Evolutionary conservation across 106 monocot genomes (phyloP), one percentile per base, ranked within the genome.

Genomic region (Acanthochlamys bracteata): DNA sequence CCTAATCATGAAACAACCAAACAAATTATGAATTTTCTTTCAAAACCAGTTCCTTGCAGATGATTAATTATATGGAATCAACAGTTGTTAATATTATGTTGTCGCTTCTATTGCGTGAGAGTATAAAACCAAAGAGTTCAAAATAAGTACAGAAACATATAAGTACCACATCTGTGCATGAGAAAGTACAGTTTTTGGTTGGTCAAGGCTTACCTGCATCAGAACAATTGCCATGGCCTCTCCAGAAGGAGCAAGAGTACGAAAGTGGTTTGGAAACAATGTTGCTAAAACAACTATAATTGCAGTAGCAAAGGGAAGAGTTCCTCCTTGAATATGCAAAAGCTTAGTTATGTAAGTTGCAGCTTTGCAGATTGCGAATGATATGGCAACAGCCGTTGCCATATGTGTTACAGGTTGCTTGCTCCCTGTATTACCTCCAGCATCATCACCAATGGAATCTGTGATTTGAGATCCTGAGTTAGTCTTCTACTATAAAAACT

Each of bases 191-290:
- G 33, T 33, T 6, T 33, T 33, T 33, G 33, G 20, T 55, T 13
- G 1, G 55, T 14, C 45, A 52, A 57, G 24, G 21, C 14, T 53
- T 60, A 91, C 88, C 93, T 89, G 88, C 89, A 93, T 82, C 17
- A 93, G 80, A 75, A 93, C 78, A 43, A 85, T 68, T 24, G 93
- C 88, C 66, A 93, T 72, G 19, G 93, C 70, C 69, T 93, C 89
- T 24, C 93, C 89, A 22, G 93, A 42, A 67, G 93, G 93, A 57
- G 85, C 93, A 41, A 93, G 79, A 43, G 45, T 64, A 41, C 74
- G 67, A 55, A 88, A 63, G 26, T 77, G 77, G 55, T 60, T 39
- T 21, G 93, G 93, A 64, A 93, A 88, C 39, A 86, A 39, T 25
- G 93, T 93, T 20, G 85, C 93, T 75, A 93, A 63, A 2, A 63